Conservation (phyloP, 2,329 filamentous ascomycete genomes). For the Chaetomium sp. region DNA sequence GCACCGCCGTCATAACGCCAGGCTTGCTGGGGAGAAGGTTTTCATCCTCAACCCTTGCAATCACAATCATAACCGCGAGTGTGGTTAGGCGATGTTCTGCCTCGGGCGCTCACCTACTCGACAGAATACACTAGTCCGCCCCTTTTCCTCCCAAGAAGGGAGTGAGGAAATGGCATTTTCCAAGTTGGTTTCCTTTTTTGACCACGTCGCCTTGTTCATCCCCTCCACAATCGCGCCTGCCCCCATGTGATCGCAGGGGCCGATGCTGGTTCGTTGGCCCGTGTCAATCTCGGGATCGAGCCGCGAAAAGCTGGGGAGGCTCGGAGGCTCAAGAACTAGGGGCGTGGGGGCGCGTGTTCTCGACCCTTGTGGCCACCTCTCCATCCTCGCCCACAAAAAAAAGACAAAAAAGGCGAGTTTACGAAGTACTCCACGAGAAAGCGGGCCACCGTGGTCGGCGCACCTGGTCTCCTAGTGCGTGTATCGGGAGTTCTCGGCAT, state of each 20-base stretch:
- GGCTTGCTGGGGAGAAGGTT: too few relatives aligned
- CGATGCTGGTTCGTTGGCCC: slow-evolving; percentile 10
- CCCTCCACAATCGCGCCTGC: slow-evolving; percentile 7
- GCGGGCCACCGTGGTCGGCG: too few relatives aligned
- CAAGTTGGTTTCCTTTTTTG: slow-evolving; percentile 1
- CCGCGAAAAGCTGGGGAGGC: slow-evolving; percentile 7
- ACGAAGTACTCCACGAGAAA: background rate
- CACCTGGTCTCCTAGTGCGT: too few relatives aligned
- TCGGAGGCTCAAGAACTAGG: background rate
- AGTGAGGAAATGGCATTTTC: background rate
- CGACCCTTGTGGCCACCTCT: background rate
- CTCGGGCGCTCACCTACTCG: background rate
- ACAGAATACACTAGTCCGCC: background rate
- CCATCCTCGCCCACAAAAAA: background rate
- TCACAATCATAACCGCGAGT: too few relatives aligned
- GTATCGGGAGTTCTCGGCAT: background rate
- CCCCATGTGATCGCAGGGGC: slow-evolving; percentile 20
- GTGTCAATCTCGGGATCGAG: slow-evolving; percentile 7
- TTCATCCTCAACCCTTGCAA: too few relatives aligned
- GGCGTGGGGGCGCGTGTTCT: slow-evolving; percentile 6
- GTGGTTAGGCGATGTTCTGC: background rate
- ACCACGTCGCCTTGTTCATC: slow-evolving; percentile 3
- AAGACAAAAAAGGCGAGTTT: background rate
- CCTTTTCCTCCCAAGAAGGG: background rate
- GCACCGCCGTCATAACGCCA: too few relatives aligned